Base-by-base conservation (phyloP, 202 grass and related monocot genomes). In the Eragrostis tef region DNA sequence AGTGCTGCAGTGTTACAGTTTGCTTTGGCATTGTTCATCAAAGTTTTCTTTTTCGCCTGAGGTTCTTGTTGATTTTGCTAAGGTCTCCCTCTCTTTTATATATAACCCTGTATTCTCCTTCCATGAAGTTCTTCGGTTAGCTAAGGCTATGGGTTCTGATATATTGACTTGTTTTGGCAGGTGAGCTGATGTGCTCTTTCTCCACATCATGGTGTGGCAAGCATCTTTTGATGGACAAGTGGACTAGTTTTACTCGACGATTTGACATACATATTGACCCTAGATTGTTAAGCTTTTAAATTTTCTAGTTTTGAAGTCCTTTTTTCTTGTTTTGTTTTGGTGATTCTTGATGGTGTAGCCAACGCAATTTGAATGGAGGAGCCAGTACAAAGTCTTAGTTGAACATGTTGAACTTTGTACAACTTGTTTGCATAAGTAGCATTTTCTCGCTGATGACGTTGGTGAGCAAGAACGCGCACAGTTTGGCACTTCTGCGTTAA, bases 21-120 rank as follows among this genome's bases (percentile, higher is more conserved):
- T 88, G 81, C 82, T 80, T 80, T 99, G 49, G 86, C 96, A 68
- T 70, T 99, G 83, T 93, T 99, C 83, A 93, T 99, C 79, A 99
- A 99, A 88, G 86, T 93, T 83, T 93, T 91, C 89, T 99, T 99
- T 87, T 99, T 99, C 76, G 85, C 88, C 56, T 95, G 70, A 95
- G 78, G 82, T 68, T 67, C 80, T 84, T 67, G 64, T 70, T 61
- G 25, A 49, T 88, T 84, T 75, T 85, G 78, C 84, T 83, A 79
- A 90, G 85, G n/a, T 90, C 4, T 59, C 63, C 27, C 69, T 67
- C 77, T 80, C 24, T 51, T 61, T 56, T 84, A 26, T 29, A 19
- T 7, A 6, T 5, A 39, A 0, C 0, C 14, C 27, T 19, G 51
- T 74, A 8, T 56, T 36, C 2, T 13, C 16, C 53, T n/a, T n/a